A percentile compares a stretch with the other conserved stretches of the same genome.
Conservation (phyloP, 2,329 filamentous ascomycete genomes). For the Phoma herbarum region DNA sequence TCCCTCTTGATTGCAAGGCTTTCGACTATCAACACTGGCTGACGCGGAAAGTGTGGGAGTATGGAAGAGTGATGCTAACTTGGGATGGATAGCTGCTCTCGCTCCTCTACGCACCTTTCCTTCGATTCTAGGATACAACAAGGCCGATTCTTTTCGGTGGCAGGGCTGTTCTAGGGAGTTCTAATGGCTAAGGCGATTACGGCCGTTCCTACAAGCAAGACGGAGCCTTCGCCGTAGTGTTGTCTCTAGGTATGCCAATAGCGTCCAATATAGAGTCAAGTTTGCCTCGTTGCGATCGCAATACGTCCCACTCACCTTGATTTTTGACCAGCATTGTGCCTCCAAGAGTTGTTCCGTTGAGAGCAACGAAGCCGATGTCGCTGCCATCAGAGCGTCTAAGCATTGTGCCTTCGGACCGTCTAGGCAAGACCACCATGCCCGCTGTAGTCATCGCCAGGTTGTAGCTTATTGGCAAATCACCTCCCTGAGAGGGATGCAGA, state of each 20-base stretch:
- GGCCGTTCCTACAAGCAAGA: slow-evolving; percentile 6
- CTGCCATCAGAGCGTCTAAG: slow-evolving; percentile 52
- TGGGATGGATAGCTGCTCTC: slow-evolving; percentile 52
- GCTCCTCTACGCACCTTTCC: background rate
- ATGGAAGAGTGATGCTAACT: background rate
- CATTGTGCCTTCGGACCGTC: slow-evolving; percentile 56
- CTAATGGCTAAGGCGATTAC: background rate
- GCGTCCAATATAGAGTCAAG: slow-evolving; percentile 56
- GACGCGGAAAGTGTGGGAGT: slow-evolving; percentile 16
- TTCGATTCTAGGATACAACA: background rate
- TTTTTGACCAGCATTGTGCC: slow-evolving; percentile 68
- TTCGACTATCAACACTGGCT: slow-evolving; percentile 15
- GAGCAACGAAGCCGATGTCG: slow-evolving; percentile 55
- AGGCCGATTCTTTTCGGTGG: background rate
- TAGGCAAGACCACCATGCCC: slow-evolving; percentile 63
- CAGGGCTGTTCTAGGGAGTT: too few species aligned
- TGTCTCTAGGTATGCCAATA: slow-evolving; percentile 45
- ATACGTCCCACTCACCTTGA: slow-evolving; percentile 61
- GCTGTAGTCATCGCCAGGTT: slow-evolving; percentile 65
- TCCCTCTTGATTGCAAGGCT: slow-evolving; percentile 15
- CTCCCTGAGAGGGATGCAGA: slow-evolving; percentile 41
- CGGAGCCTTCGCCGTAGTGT: slow-evolving; percentile 12
- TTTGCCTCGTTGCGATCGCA: slow-evolving; percentile 53
- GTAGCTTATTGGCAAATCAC: slow-evolving; percentile 62
- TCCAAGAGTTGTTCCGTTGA: slow-evolving; percentile 66